phyloP scores from a whole-genome alignment of 2,329 filamentous ascomycete species.

The Trichoderma breve region DNA sequence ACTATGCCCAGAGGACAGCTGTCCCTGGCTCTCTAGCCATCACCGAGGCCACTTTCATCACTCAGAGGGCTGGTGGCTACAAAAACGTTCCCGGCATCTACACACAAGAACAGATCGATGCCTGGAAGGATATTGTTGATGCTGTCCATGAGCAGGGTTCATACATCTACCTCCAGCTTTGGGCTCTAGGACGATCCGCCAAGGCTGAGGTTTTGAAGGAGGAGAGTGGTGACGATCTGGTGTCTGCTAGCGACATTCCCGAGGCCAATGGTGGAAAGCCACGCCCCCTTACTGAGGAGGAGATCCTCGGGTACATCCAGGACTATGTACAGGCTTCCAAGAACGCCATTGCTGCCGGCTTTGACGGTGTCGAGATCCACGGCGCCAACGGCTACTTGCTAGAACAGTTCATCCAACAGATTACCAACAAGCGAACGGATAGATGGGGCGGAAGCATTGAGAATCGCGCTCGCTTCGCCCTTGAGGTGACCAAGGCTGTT shows the following conservation, averaged over 20 bases:
- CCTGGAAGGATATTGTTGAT: slow-evolving; percentile 60
- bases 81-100: slow-evolving; percentile 56
- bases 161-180: slow-evolving; percentile 64
- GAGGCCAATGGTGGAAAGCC: not conserved
- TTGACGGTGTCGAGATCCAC: slow-evolving; percentile 66
- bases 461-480: slow-evolving; percentile 50
- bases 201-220: not conserved
- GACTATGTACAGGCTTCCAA: slow-evolving; percentile 57
- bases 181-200: slow-evolving; percentile 57
- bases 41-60: slow-evolving; percentile 46
- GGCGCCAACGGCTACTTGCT: slow-evolving; percentile 60
- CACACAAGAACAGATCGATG: slow-evolving; percentile 53
- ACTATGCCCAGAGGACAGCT: slow-evolving; percentile 47
- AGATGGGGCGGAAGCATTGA: slow-evolving; percentile 54
- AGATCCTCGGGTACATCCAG: slow-evolving; percentile 62
- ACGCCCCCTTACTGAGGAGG: slow-evolving; percentile 35
- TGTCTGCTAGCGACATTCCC: slow-evolving; percentile 2
- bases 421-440: slow-evolving; percentile 52
- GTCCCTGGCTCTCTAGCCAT: slow-evolving; percentile 45
- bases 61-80: slow-evolving; percentile 27
- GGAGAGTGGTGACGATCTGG: not conserved
- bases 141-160: slow-evolving; percentile 62
- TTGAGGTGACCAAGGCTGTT: slow-evolving; percentile 48
- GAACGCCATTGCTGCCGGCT: slow-evolving; percentile 60
- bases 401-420: slow-evolving; percentile 60